phyloP scores from a whole-genome alignment of 306 rosid species.

The Morella rubra region DNA sequence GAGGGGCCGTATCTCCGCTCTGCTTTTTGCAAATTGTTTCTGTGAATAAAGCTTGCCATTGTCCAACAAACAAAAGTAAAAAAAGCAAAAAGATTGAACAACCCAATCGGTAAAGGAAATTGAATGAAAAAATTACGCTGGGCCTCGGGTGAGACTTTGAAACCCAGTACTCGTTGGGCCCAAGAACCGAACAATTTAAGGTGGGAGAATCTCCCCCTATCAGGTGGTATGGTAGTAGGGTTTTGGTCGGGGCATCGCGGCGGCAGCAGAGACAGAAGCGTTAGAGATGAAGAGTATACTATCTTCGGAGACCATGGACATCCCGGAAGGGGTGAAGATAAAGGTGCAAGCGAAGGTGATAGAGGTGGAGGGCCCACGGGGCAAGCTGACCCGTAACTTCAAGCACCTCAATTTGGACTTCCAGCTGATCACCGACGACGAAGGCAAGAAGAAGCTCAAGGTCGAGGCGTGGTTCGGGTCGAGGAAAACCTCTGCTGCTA shows the following conservation, averaged over 20 bases:
- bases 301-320: conserved; percentile 10
- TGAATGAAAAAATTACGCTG: too few relatives aligned
- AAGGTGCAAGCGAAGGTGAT: conserved; percentile 11
- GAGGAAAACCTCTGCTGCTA: conserved; percentile 77
- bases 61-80: too few relatives aligned
- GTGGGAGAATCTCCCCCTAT: too few relatives aligned
- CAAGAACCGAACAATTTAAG: too few relatives aligned
- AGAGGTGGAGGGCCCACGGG: conserved; percentile 7
- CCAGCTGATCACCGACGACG: conserved; percentile 37
- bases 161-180: too few relatives aligned
- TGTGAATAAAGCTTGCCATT: too few relatives aligned
- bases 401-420: conserved; percentile 13
- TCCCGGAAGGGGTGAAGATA: conserved; percentile 1
- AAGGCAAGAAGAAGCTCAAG: conserved; percentile 60
- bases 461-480: conserved; percentile 75
- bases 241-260: background rate
- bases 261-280: background rate
- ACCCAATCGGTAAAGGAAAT: too few relatives aligned
- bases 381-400: conserved; percentile 9
- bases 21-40: too few relatives aligned
- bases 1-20: too few relatives aligned
- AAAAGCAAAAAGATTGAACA: too few relatives aligned
- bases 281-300: conserved; percentile 1
- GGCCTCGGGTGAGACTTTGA: too few relatives aligned
- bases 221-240: too few relatives aligned